Conservation (phyloP, 805 yeast species). For the Saturnispora bothae region DNA sequence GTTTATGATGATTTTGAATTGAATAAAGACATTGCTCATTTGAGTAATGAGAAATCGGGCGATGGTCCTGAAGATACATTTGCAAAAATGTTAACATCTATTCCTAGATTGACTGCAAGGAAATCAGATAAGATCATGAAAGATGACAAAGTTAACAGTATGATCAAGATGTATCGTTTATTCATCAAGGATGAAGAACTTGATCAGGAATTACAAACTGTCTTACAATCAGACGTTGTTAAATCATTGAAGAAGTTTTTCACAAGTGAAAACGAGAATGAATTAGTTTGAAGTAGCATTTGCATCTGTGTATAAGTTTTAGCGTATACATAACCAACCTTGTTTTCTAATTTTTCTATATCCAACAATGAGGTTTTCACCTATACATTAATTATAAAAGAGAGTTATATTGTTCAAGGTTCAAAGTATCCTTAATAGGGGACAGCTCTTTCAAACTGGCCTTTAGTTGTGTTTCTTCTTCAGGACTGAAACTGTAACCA, state of each 20-base stretch:
- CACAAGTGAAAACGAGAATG: slow-evolving; percentile 33
- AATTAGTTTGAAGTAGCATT: slow-evolving; percentile 1
- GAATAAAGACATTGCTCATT: slow-evolving; percentile 42
- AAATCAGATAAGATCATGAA: slow-evolving; percentile 36
- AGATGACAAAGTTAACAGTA: slow-evolving; percentile 11
- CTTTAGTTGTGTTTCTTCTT: slow-evolving; percentile 31
- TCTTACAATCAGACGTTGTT: slow-evolving; percentile 38
- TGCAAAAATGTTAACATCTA: slow-evolving; percentile 41
- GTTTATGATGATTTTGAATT: slow-evolving; percentile 48
- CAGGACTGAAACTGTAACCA: slow-evolving; percentile 35
- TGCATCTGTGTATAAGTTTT: too few species aligned
- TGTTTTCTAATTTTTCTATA: too few species aligned
- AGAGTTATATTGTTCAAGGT: slow-evolving; percentile 42
- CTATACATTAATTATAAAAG: slow-evolving; percentile 21
- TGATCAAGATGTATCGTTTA: slow-evolving; percentile 7
- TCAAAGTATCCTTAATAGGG: slow-evolving; percentile 36
- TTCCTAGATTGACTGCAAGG: slow-evolving; percentile 45
- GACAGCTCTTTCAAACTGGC: slow-evolving; percentile 31
- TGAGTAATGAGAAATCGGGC: slow-evolving; percentile 49
- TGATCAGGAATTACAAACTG: slow-evolving; percentile 7
- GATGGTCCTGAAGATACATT: slow-evolving; percentile 36
- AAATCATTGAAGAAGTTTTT: slow-evolving; percentile 37
- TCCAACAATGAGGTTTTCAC: background rate
- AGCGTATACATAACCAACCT: too few species aligned
- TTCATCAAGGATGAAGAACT: background rate